phyloP scores from a whole-genome alignment of 1,284 basidiomycete species.

The Ustilago xerochloae region DNA sequence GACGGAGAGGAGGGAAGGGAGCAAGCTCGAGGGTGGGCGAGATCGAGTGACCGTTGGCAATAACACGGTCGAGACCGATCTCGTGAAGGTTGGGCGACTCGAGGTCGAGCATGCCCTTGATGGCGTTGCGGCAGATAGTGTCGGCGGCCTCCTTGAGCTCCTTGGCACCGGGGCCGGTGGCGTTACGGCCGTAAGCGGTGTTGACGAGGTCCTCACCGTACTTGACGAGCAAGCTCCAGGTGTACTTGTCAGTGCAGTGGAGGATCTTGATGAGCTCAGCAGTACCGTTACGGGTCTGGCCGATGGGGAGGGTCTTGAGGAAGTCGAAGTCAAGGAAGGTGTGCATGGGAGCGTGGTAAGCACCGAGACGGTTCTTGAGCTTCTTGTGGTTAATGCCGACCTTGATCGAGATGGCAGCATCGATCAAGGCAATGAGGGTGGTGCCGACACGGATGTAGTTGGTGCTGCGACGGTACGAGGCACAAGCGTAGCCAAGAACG shows the following conservation, averaged over 20 bases:
- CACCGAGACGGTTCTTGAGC: slow-evolving; percentile 67
- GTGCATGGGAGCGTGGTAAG: slow-evolving; percentile 71
- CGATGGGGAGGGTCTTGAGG: slow-evolving; percentile 70
- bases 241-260: slow-evolving; percentile 69
- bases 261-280: slow-evolving; percentile 71
- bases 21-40: slow-evolving; percentile 70
- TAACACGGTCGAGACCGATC: slow-evolving; percentile 71
- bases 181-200: slow-evolving; percentile 70
- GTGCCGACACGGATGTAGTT: slow-evolving; percentile 71
- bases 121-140: slow-evolving; percentile 69
- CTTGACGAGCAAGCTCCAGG: slow-evolving; percentile 70
- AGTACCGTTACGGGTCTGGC: slow-evolving; percentile 71
- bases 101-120: slow-evolving; percentile 71
- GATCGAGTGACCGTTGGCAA: slow-evolving; percentile 71
- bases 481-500: slow-evolving; percentile 70
- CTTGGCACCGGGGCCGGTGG: slow-evolving; percentile 64
- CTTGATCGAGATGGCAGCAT: slow-evolving; percentile 71
- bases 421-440: slow-evolving; percentile 71
- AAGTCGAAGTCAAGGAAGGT: slow-evolving; percentile 71
- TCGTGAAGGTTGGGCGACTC: slow-evolving; percentile 71
- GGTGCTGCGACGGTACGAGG: slow-evolving; percentile 70
- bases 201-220: slow-evolving; percentile 70
- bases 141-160: slow-evolving; percentile 68
- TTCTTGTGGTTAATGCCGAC: slow-evolving; percentile 64
- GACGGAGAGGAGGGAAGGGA: slow-evolving; percentile 59